Percentiles rank a stretch among this genome's conserved stretches.
Conservation (phyloP, 331 rosid genomes). For the Malus hybrid region DNA sequence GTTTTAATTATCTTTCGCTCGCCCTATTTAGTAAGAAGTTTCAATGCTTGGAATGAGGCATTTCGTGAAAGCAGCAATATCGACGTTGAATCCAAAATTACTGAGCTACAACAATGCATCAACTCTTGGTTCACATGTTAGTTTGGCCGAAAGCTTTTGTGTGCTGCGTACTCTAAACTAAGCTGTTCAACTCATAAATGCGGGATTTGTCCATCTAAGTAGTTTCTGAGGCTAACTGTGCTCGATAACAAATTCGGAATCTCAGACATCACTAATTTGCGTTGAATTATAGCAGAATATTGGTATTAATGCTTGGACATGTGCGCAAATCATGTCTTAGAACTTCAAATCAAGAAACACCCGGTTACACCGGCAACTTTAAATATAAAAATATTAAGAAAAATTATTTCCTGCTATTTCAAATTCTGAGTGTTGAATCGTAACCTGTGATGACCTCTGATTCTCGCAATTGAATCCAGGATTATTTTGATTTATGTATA, state of each 20-base stretch:
- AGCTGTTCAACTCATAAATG: neutral
- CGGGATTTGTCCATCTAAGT: neutral
- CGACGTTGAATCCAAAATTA: neutral
- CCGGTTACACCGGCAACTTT: neutral
- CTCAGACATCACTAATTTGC: neutral
- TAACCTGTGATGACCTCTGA: neutral
- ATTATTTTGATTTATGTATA: neutral
- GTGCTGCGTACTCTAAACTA: neutral
- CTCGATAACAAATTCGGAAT: neutral
- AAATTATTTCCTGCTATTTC: neutral
- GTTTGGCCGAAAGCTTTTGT: neutral
- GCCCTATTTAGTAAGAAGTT: neutral
- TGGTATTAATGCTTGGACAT: neutral
- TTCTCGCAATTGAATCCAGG: neutral
- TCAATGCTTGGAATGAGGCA: neutral
- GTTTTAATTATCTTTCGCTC: neutral
- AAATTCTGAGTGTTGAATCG: neutral
- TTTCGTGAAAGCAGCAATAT: neutral
- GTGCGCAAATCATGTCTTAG: neutral
- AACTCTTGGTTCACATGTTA: neutral
- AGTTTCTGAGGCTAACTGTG: neutral
- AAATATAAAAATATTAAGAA: neutral
- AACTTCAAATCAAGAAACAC: neutral
- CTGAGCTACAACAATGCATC: neutral
- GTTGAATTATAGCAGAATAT: neutral